A percentile compares a stretch with the other conserved stretches of the same genome.
These are phyloP conservation scores for Eudorina sp. DNA, from an alignment of 139 green algal species.

Conservation along the genomic window DNA sequence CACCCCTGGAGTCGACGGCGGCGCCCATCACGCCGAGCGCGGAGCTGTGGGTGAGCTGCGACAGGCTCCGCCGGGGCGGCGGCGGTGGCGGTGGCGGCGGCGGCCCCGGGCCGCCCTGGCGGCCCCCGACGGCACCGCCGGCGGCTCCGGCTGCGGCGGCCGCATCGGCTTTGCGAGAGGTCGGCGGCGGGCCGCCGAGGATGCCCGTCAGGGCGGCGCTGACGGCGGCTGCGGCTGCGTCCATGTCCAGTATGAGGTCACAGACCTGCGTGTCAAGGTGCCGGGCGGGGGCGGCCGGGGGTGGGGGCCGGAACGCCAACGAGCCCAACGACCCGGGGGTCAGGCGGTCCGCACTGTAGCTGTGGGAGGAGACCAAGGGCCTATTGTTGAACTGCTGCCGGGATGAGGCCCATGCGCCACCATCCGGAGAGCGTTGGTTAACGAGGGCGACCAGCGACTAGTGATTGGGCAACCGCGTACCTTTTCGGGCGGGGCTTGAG, in stretches of 20 bases:
- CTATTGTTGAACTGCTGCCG: no score
- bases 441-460: no score
- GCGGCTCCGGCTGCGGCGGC: not conserved
- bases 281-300: not conserved
- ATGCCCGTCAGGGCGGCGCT: conserved; percentile 43
- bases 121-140: not conserved
- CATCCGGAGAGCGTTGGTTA: no score
- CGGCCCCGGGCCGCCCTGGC: not conserved
- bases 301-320: no score
- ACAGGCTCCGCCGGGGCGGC: not conserved
- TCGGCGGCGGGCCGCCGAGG: not conserved
- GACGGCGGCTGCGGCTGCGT: conserved; percentile 9
- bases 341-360: no score
- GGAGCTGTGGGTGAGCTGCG: not conserved
- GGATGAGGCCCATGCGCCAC: no score
- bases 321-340: no score
- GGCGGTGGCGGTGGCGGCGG: conserved; percentile 3
- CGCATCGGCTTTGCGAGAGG: not conserved
- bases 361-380: no score
- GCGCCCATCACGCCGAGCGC: no score
- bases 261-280: conserved; percentile 5
- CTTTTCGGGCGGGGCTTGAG: no score
- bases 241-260: conserved; percentile 43
- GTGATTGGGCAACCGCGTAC: no score
- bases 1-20: not conserved